Evolutionary conservation across 805 yeast genomes (phyloP).

Genomic region (Kodamaea jinghongensis): DNA sequence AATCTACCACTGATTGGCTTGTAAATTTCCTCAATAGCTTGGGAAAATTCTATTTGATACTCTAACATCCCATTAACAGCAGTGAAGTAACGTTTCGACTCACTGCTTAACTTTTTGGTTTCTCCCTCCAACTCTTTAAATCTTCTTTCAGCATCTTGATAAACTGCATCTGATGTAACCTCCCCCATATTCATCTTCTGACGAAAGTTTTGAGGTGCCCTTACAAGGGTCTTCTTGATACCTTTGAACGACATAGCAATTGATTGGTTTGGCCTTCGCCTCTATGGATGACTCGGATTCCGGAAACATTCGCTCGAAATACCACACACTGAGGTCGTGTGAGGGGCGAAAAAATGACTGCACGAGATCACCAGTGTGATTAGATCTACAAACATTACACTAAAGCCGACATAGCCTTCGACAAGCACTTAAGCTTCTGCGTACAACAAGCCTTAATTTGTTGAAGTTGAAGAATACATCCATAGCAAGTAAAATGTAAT

Average conservation of each 20-base stretch:
- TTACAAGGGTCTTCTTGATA: conserved; percentile 68
- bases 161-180: conserved; percentile 70
- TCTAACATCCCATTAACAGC: conserved; percentile 93
- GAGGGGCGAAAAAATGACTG: background rate
- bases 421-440: too few species aligned
- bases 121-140: conserved; percentile 89
- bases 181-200: conserved; percentile 87
- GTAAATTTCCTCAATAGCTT: conserved; percentile 91
- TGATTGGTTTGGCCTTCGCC: background rate
- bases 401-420: too few species aligned
- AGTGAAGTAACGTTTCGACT: conserved; percentile 82
- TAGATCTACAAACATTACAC: background rate
- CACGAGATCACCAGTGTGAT: background rate
- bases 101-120: conserved; percentile 85
- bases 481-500: too few species aligned
- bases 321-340: background rate
- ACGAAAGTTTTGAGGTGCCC: conserved; percentile 91
- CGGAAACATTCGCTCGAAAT: background rate
- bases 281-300: background rate
- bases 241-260: conserved; percentile 81
- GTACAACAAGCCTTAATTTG: too few species aligned
- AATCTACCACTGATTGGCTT: conserved; percentile 93
- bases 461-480: too few species aligned
- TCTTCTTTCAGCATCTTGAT: conserved; percentile 92
- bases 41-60: conserved; percentile 93